Evolutionary conservation across 805 yeast genomes (phyloP), one percentile per base, ranked within the genome.

Genomic region (Phaffomyces thermotolerans): DNA sequence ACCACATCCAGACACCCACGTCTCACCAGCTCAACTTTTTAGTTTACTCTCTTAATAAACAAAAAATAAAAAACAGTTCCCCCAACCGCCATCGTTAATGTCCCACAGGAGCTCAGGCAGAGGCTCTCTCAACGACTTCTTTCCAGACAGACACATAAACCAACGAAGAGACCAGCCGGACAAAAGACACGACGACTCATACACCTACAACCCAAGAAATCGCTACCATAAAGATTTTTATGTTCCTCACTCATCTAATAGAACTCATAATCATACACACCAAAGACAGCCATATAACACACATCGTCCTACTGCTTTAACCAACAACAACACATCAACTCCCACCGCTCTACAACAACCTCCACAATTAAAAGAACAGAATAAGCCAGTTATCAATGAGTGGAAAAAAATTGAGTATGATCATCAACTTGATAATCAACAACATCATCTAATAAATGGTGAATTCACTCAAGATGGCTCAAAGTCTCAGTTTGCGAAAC

Each of bases 401-500:
- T 25, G 42, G 49, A 32, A 25, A 8, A 27, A 10, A 10, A 14
- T 15, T 8, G 17, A 24, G 1, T 12, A 36, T 34, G 37, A 35
- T 8, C 34, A 42, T 1, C 40, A 47, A 8, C 23, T 36, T 27
- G 15, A 12, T 1, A 32, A 40, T 9, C 51, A 49, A n/a, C 37
- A 29, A 5, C 47, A 47, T 29, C 36, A 18, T 17, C 32, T 49
- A 17, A 30, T 14, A 4, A 34, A 46, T 34, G 54, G 54, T 20
- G 23, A 44, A 8, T 47, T 44, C 23, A 18, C 24, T 8, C 29
- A 15, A 32, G 41, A 47, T 20, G 17, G 32, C 23, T 9, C 38
- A 1, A 24, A 24, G 14, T 48, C 54, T 2, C 44, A 46, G 24
- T 13, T 44, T 9, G 15, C 37, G 3, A 56, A 47, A 36, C 38